Conservation (phyloP, 2,329 filamentous ascomycete genomes). For the Cladosporium oxysporum region DNA sequence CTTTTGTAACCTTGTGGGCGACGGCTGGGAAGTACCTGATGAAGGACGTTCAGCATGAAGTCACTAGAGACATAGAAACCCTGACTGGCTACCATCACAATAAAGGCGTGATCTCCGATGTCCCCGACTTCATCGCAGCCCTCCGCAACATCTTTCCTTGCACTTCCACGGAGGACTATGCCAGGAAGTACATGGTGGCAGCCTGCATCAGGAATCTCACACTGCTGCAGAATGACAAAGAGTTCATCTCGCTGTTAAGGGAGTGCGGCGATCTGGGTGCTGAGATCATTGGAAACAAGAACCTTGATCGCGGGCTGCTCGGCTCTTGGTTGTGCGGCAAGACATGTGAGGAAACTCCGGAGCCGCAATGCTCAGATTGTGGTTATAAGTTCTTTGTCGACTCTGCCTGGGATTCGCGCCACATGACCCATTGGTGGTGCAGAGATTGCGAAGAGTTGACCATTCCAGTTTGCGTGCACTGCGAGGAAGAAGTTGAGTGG, state of each 20-base stretch:
- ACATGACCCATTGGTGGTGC: no score
- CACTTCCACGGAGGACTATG: not conserved
- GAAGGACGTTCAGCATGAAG: not conserved
- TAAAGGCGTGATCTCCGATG: not conserved
- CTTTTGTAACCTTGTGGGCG: not conserved
- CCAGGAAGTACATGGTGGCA: not conserved
- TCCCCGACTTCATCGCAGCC: not conserved
- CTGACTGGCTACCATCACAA: not conserved
- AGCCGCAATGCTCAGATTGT: no score
- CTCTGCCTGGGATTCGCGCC: no score
- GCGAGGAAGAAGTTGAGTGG: no score
- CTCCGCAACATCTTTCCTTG: not conserved
- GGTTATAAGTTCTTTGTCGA: no score
- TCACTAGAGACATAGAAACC: not conserved
- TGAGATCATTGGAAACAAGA: not conserved
- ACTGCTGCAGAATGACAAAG: not conserved
- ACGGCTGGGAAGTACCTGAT: conserved; percentile 1
- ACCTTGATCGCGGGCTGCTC: not conserved
- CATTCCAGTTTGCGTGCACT: no score
- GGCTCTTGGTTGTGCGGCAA: not conserved
- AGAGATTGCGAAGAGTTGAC: no score
- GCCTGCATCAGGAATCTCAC: not conserved
- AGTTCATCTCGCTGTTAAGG: not conserved
- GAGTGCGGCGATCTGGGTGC: not conserved
- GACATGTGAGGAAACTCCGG: not conserved